A percentile compares a stretch with the other conserved stretches of the same genome.
phyloP scores from a whole-genome alignment of 106 monocot genomes.

The Platanthera zijinensis region DNA sequence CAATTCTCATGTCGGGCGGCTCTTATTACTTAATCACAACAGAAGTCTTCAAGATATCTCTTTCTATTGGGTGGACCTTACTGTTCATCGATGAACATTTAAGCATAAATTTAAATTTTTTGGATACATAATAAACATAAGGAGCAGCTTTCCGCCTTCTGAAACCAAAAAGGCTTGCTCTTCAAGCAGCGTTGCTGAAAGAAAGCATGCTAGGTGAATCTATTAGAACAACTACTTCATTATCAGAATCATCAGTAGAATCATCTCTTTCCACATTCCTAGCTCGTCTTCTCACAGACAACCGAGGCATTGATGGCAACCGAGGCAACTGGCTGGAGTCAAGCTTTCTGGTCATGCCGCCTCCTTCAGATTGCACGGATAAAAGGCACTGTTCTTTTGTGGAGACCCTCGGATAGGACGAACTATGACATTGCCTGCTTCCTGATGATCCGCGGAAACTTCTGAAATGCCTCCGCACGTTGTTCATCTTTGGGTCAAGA shows the following conservation, averaged over 20 bases:
- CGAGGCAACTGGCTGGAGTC: conserved; percentile 8
- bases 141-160: too few relatives aligned
- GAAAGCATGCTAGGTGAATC: conserved; percentile 81
- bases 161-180: neutral
- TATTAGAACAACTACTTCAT: conserved; percentile 64
- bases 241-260: conserved; percentile 69
- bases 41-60: too few relatives aligned
- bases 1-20: too few relatives aligned
- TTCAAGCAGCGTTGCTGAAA: conserved; percentile 21
- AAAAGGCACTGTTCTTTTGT: conserved; percentile 22
- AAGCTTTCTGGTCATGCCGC: conserved; percentile 22
- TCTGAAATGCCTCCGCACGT: conserved; percentile 16
- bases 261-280: conserved; percentile 17
- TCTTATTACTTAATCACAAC: too few relatives aligned
- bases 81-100: too few relatives aligned
- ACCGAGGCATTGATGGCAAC: conserved; percentile 10
- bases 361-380: conserved; percentile 70
- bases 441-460: conserved; percentile 16
- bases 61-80: too few relatives aligned
- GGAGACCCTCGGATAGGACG: conserved; percentile 47
- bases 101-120: too few relatives aligned
- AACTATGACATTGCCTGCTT: conserved; percentile 19
- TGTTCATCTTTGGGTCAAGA: conserved; percentile 39
- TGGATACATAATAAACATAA: too few relatives aligned
- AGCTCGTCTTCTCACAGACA: conserved; percentile 10